Conservation (phyloP, 2,329 filamentous ascomycete genomes). For the Colletotrichum tabaci region DNA sequence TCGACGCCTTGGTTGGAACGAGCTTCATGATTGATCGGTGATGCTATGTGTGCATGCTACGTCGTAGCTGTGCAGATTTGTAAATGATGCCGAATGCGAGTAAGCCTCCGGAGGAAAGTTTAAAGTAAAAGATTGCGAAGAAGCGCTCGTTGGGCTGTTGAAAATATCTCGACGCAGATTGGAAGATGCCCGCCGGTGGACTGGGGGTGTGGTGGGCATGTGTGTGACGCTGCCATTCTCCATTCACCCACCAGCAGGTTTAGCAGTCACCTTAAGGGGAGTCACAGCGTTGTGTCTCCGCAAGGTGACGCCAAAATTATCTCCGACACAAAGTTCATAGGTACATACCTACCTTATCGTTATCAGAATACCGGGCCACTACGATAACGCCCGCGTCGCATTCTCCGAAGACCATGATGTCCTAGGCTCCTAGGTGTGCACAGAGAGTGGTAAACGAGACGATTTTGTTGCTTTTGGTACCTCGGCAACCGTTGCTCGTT, state of each 20-base stretch:
- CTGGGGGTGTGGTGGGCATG: neutral
- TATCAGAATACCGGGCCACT: no score
- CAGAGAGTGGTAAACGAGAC: no score
- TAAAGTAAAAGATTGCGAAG: neutral
- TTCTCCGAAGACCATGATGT: no score
- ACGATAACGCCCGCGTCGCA: no score
- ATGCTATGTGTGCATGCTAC: neutral
- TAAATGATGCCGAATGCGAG: neutral
- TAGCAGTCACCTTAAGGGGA: constrained; percentile 4
- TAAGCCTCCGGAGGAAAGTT: no score
- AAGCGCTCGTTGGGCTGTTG: constrained; percentile 8
- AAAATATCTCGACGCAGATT: constrained; percentile 37
- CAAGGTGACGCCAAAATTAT: constrained; percentile 6
- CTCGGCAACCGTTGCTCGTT: no score
- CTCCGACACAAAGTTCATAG: neutral
- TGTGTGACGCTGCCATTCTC: constrained; percentile 10
- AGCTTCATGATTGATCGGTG: constrained; percentile 53
- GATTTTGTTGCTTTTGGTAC: no score
- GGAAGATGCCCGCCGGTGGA: constrained; percentile 17
- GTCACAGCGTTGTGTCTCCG: constrained; percentile 3
- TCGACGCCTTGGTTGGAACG: constrained; percentile 54
- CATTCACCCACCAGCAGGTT: neutral
- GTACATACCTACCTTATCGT: no score
- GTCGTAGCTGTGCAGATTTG: neutral
- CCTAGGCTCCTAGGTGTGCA: no score